A percentile compares a stretch with the other conserved stretches of the same genome.
These are phyloP conservation scores for Macrophomina pseudophaseolina DNA, from an alignment of 2,329 filamentous ascomycete species.

Conservation along the genomic window DNA sequence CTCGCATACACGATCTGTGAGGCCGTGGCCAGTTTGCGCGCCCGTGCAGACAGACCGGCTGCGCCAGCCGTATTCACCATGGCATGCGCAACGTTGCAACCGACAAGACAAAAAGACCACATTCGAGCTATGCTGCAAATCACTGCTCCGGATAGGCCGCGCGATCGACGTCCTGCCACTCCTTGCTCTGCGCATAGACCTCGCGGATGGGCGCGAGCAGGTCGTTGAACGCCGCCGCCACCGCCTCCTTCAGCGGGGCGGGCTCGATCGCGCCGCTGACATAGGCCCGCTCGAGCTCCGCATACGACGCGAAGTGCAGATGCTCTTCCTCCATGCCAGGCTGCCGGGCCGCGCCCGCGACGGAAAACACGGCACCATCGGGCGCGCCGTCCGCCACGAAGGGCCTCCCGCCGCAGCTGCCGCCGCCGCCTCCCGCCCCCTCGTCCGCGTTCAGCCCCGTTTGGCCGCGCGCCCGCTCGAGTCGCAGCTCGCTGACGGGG, in stretches of 20 bases:
- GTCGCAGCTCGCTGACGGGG: neutral
- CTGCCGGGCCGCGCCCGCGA: neutral
- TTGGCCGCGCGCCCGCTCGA: neutral
- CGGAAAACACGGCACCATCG: neutral
- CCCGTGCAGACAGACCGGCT: no score
- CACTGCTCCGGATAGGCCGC: neutral
- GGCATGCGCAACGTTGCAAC: no score
- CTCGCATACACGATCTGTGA: neutral
- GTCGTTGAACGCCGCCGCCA: neutral
- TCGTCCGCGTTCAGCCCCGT: neutral
- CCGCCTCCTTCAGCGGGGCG: neutral
- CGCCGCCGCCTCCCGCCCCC: no score
- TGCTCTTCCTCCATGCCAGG: no score
- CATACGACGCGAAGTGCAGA: constrained; percentile 3
- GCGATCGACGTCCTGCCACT: constrained; percentile 1
- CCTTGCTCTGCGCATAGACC: neutral
- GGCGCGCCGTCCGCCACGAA: neutral
- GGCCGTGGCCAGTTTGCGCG: neutral
- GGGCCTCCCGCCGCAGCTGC: no score
- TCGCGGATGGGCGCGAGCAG: neutral
- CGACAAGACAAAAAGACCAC: no score
- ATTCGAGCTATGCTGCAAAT: no score
- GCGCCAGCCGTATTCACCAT: neutral
- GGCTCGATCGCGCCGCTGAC: neutral
- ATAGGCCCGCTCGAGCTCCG: neutral